Conservation (phyloP, 352 stramenopile species). For the Lagenidium sp. region DNA sequence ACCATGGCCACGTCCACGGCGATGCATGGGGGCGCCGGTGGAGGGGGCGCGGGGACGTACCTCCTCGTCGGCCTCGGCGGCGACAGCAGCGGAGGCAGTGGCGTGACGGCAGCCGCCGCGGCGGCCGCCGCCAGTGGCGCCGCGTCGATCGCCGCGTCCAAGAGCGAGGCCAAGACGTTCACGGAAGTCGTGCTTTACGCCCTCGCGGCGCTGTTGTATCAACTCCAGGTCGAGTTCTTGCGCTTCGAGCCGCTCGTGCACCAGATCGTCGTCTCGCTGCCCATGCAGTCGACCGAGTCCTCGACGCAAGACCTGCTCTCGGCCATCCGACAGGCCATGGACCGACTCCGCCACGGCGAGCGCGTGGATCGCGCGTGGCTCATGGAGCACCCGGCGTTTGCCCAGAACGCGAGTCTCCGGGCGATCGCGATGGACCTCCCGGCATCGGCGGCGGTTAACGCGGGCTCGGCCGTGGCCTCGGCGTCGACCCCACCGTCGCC, state of each 20-base stretch:
- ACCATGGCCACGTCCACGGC: too few species aligned
- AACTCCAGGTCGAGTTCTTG: constrained; percentile 66
- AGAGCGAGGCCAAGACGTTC: constrained; percentile 58
- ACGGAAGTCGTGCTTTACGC: constrained; percentile 72
- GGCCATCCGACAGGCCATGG: constrained; percentile 39
- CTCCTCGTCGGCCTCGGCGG: too few species aligned
- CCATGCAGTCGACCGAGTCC: constrained; percentile 22
- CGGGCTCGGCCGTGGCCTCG: too few species aligned
- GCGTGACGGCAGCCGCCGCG: constrained; percentile 2
- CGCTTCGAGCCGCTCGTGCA: constrained; percentile 63
- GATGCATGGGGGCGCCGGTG: too few species aligned
- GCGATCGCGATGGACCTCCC: too few species aligned
- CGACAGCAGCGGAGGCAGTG: constrained; percentile 16
- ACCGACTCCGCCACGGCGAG: constrained; percentile 35
- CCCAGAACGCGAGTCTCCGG: constrained; percentile 12
- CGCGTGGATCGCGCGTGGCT: constrained; percentile 33
- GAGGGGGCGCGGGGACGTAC: too few species aligned
- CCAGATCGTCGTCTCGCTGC: constrained; percentile 50
- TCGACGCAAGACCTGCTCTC: constrained; percentile 36
- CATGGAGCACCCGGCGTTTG: constrained; percentile 42
- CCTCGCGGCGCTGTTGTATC: constrained; percentile 55
- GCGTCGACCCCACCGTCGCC: constrained; percentile 16
- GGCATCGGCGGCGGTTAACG: too few species aligned
- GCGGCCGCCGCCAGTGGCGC: constrained; percentile 6
- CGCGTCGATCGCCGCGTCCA: constrained; percentile 42